Conservation (phyloP, 2,329 filamentous ascomycete genomes). For the Xylariaceae sp. region DNA sequence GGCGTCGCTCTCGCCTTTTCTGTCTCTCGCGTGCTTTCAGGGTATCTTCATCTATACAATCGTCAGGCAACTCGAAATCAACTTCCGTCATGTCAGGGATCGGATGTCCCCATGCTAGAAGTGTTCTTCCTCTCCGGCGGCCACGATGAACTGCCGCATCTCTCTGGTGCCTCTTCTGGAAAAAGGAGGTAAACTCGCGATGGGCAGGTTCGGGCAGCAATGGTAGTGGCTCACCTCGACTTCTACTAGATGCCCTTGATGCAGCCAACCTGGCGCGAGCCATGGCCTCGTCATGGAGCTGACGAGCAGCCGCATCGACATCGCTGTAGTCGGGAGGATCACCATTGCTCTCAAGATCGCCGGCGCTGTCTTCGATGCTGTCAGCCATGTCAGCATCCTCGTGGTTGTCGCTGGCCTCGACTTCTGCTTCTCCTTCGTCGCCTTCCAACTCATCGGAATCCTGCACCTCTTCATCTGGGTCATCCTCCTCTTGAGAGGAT, state of each 20-base stretch:
- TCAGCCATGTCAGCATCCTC: slow-evolving; percentile 35
- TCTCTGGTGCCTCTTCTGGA: slow-evolving; percentile 72
- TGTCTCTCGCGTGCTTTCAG: slow-evolving; percentile 58
- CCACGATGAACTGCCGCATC: slow-evolving; percentile 72
- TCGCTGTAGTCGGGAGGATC: slow-evolving; percentile 64
- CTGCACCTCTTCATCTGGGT: slow-evolving; percentile 22
- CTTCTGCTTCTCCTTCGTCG: slow-evolving; percentile 31
- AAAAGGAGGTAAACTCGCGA: slow-evolving; percentile 82
- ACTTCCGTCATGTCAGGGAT: slow-evolving; percentile 67
- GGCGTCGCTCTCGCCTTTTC: slow-evolving; percentile 57
- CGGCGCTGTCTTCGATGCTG: slow-evolving; percentile 1
- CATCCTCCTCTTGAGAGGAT: slow-evolving; percentile 42
- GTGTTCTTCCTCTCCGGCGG: slow-evolving; percentile 64
- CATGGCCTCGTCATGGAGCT: slow-evolving; percentile 68
- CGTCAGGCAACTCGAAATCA: slow-evolving; percentile 73
- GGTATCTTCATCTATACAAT: slow-evolving; percentile 54
- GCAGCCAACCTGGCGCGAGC: slow-evolving; percentile 25
- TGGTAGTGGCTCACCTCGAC: slow-evolving; percentile 24
- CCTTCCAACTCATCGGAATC: slow-evolving; percentile 23
- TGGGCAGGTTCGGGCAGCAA: slow-evolving; percentile 36
- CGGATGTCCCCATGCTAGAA: slow-evolving; percentile 76
- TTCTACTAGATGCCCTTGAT: slow-evolving; percentile 19
- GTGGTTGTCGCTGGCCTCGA: slow-evolving; percentile 22
- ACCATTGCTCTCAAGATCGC: slow-evolving; percentile 34
- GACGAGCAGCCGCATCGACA: slow-evolving; percentile 67